These are phyloP conservation scores for Collybiopsis confluens DNA, from an alignment of 768 basidiomycete species.

Conservation along the genomic window DNA sequence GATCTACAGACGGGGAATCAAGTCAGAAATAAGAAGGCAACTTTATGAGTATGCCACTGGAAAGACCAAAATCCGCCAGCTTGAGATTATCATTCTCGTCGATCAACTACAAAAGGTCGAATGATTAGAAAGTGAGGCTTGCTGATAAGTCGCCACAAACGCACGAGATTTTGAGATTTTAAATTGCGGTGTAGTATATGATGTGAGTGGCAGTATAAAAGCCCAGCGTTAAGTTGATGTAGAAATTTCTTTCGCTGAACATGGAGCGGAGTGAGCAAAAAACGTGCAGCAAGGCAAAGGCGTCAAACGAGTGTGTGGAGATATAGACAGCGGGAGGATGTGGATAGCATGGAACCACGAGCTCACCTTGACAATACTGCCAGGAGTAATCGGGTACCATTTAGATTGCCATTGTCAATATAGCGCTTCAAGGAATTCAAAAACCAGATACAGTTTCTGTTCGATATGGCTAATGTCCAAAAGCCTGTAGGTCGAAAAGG, in stretches of 20 bases:
- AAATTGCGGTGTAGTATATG: conserved; percentile 96
- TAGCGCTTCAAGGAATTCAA: conserved; percentile 96
- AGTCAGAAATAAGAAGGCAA: too few species aligned
- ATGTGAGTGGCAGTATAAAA: conserved; percentile 93
- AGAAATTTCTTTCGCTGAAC: conserved; percentile 77
- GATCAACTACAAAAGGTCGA: conserved; percentile 48
- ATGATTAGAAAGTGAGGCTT: too few species aligned
- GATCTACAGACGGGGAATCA: conserved; percentile 52
- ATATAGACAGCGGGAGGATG: too few species aligned
- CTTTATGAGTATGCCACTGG: conserved; percentile 99
- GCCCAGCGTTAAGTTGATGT: conserved; percentile 84
- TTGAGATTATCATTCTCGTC: conserved; percentile 88
- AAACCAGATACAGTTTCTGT: conserved; percentile 95
- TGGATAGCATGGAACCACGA: conserved; percentile 3
- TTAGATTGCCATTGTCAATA: conserved; percentile 83
- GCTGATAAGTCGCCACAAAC: too few species aligned
- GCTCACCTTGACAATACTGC: conserved; percentile 78
- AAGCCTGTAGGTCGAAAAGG: conserved; percentile 47
- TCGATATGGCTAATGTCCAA: conserved; percentile 97
- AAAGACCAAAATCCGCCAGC: conserved; percentile 94
- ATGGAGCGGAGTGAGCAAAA: too few species aligned
- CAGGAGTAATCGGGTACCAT: conserved; percentile 69
- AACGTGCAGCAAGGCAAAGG: too few species aligned
- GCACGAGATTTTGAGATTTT: conserved; percentile 83
- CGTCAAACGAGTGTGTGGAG: conserved; percentile 23